Evolutionary conservation across 225 moss, liverwort and hornwort genomes (phyloP).

Genomic region (Sphagnum tenellum): DNA sequence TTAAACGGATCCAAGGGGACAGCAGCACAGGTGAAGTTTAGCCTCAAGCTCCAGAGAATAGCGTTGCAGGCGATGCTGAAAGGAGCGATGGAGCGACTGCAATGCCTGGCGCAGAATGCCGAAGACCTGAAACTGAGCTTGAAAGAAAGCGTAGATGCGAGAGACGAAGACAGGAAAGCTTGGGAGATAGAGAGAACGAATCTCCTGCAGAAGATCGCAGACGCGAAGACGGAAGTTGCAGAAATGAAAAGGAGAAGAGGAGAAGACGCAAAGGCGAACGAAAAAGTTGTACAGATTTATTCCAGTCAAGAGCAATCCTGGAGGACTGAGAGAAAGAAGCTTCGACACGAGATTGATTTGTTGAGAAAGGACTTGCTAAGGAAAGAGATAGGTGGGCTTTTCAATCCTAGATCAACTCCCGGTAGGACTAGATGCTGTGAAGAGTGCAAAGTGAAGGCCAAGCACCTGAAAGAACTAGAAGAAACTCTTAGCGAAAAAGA

Average conservation of each 20-base stretch:
- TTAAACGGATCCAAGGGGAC: constrained; percentile 7
- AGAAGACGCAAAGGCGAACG: constrained; percentile 33
- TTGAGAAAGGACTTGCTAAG: constrained; percentile 17
- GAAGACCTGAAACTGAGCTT: constrained; percentile 16
- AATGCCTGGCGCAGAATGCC: constrained; percentile 21
- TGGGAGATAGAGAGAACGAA: constrained; percentile 22
- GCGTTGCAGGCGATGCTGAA: constrained; percentile 26
- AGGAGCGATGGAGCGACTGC: constrained; percentile 30
- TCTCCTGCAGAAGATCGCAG: constrained; percentile 10
- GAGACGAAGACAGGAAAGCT: constrained; percentile 9
- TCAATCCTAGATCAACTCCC: constrained; percentile 4
- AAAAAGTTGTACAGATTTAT: constrained; percentile 36
- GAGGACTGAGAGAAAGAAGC: constrained; percentile 31
- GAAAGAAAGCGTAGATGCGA: constrained; percentile 6
- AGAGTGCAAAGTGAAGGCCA: constrained; percentile 21
- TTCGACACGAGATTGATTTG: constrained; percentile 21
- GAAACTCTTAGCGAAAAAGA: constrained; percentile 19
- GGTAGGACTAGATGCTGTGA: constrained; percentile 7
- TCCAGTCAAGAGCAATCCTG: constrained; percentile 26
- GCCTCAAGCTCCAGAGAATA: constrained; percentile 8
- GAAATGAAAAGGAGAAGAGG: constrained; percentile 15
- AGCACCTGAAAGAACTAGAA: constrained; percentile 17
- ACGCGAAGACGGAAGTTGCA: constrained; percentile 12
- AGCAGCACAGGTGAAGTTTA: constrained; percentile 9
- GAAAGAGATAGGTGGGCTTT: constrained; percentile 13